Evolutionary conservation across 805 yeast species (phyloP), one percentile per base, ranked within the genome.

Genomic region (Kodamaea jinghongensis): DNA sequence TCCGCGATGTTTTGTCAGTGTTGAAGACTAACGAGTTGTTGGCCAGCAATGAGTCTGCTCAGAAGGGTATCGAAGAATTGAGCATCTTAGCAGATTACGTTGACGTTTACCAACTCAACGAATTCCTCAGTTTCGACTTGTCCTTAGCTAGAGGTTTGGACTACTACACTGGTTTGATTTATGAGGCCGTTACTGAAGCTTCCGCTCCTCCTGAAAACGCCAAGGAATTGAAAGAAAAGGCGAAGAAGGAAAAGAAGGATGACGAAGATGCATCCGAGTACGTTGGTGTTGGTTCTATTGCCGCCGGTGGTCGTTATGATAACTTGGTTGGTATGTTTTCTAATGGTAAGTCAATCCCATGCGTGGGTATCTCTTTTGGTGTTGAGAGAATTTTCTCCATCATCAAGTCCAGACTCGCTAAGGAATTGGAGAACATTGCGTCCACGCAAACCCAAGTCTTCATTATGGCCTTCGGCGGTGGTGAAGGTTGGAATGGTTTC

Each of bases 261-360:
- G 91, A 78, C 38, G 96, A 88, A 50, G 97, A 93, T 63, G 96
- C 96, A 42, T 86, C 95, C 38, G 97, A 87, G 48, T 88, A 86
- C 53, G 98, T 93, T 39, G 99, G 99, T 52, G 96, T 91, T 31
- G 99, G 99, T 26, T 93, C 99, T 4, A 89, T 93, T 56, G 96
- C 96, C 37, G 99, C 96, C 36, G 99, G 99, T 68, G 99, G 99
- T 49, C 86, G 99, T 65, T 93, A 93, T 65, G 99, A 93, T 64
- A 84, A 85, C 55, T 77, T 93, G 45, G 98, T 93, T 28, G 96
- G 96, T 51, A 93, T 93, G 99, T 93, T 93, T 61, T 81, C 95
- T 31, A 82, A 81, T 50, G 89, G 93, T 51, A 87, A 86, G 65
- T 83, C 90, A 15, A 89, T 93, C 56, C 99, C 99, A 17, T 93